Evolutionary conservation across 345 rosid genomes (phyloP).

Genomic region (Gynandropsis gynandra): DNA sequence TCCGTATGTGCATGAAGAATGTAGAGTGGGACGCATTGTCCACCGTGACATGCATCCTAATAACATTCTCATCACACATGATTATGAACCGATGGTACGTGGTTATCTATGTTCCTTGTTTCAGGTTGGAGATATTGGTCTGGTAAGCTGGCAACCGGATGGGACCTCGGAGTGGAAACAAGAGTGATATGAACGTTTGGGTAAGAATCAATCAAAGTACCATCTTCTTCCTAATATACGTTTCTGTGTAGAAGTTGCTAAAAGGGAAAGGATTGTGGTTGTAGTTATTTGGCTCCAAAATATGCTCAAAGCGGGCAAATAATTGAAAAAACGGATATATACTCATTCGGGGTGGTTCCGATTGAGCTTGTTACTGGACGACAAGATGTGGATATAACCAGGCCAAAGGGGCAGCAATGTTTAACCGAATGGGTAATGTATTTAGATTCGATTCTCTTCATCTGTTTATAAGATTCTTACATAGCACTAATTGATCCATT

Average conservation of each 20-base stretch:
- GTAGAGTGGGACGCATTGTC: conserved; percentile 99
- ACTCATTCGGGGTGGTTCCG: conserved; percentile 94
- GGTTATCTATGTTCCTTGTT: not conserved
- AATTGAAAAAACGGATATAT: conserved; percentile 95
- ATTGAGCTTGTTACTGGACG: conserved; percentile 95
- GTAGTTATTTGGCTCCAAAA: conserved; percentile 97
- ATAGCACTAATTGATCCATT: too few species aligned
- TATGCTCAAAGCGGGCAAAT: conserved; percentile 98
- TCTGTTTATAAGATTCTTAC: not conserved
- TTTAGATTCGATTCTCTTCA: not conserved
- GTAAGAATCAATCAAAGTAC: conserved; percentile 34
- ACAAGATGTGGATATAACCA: conserved; percentile 82
- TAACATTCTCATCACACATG: conserved; percentile 97
- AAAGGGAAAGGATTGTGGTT: conserved; percentile 14
- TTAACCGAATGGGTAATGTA: conserved; percentile 89
- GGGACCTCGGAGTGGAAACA: conserved; percentile 90
- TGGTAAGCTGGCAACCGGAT: conserved; percentile 99
- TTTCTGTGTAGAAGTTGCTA: conserved; percentile 6
- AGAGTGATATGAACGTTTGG: conserved; percentile 99
- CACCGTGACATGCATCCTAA: conserved; percentile 99
- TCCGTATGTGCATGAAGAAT: conserved; percentile 98
- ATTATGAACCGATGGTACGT: conserved; percentile 90
- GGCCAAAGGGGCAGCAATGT: conserved; percentile 97
- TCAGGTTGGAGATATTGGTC: conserved; percentile 98
- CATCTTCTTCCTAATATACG: conserved; percentile 3